phyloP scores from a whole-genome alignment of 148 eudicot species.

The Rhododendron simsii region DNA sequence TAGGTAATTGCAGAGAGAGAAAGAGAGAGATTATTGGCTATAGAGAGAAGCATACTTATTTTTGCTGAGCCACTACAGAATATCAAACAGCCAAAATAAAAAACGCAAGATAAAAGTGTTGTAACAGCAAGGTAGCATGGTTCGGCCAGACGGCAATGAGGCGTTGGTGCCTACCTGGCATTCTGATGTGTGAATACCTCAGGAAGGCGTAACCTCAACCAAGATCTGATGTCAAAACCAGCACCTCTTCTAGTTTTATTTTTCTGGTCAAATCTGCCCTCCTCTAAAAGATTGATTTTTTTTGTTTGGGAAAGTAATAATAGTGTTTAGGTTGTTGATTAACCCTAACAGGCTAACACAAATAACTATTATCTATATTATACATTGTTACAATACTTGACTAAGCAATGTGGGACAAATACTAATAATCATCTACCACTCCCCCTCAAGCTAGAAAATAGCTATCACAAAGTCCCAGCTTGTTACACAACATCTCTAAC shows the following conservation, averaged over 20 bases:
- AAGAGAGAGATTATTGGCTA: not conserved
- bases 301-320: not conserved
- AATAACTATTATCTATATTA: too few relatives aligned
- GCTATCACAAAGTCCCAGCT: not conserved
- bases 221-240: not conserved
- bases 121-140: not conserved
- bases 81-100: not conserved
- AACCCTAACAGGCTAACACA: not conserved
- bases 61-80: not conserved
- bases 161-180: not conserved
- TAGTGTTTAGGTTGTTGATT: not conserved
- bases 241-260: not conserved
- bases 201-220: not conserved
- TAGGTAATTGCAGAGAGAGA: not conserved
- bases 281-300: not conserved
- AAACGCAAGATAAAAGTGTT: not conserved
- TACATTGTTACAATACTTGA: not conserved
- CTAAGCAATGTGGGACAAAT: not conserved
- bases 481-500: not conserved
- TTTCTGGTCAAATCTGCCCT: not conserved
- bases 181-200: not conserved
- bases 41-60: not conserved
- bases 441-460: not conserved
- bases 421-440: not conserved
- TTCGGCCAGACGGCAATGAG: not conserved